Evolutionary conservation across 768 basidiomycete genomes (phyloP).

Genomic region (Hortiboletus flavorubellus): DNA sequence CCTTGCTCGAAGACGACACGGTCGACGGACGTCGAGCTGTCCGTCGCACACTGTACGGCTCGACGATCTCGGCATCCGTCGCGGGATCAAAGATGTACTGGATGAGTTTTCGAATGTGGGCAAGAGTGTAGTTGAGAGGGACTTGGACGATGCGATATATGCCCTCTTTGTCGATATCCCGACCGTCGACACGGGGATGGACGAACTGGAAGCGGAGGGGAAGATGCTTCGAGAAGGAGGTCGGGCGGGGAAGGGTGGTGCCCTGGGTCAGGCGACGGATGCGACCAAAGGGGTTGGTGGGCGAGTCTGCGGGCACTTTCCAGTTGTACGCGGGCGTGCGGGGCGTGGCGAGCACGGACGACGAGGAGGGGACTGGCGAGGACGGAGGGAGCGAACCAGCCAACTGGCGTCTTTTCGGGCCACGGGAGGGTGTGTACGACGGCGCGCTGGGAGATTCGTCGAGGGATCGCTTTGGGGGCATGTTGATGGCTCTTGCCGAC

Average conservation of each 20-base stretch:
- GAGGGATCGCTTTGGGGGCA: slow-evolving; percentile 31
- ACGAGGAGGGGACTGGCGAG: slow-evolving; percentile 25
- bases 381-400: slow-evolving; percentile 24
- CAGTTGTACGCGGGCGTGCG: slow-evolving; percentile 41
- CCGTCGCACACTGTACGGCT: slow-evolving; percentile 17
- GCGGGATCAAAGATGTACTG: slow-evolving; percentile 51
- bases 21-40: slow-evolving; percentile 26
- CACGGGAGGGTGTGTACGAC: slow-evolving; percentile 30
- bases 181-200: slow-evolving; percentile 28
- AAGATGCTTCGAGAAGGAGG: slow-evolving; percentile 57
- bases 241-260: slow-evolving; percentile 39
- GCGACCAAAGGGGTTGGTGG: slow-evolving; percentile 67
- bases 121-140: slow-evolving; percentile 66
- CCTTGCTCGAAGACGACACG: slow-evolving; percentile 14
- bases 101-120: slow-evolving; percentile 60
- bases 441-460: slow-evolving; percentile 24
- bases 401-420: slow-evolving; percentile 26
- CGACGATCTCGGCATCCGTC: slow-evolving; percentile 22
- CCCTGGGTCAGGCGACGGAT: slow-evolving; percentile 41
- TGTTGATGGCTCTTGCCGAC: neutral
- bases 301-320: slow-evolving; percentile 58
- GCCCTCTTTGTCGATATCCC: slow-evolving; percentile 39
- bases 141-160: slow-evolving; percentile 66
- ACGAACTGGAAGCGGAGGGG: slow-evolving; percentile 62
- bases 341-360: slow-evolving; percentile 28